Percentiles rank a stretch among this genome's conserved stretches.
Evolutionary conservation across 768 basidiomycete genomes (phyloP).

Genomic region (Pleurotus giganteus): DNA sequence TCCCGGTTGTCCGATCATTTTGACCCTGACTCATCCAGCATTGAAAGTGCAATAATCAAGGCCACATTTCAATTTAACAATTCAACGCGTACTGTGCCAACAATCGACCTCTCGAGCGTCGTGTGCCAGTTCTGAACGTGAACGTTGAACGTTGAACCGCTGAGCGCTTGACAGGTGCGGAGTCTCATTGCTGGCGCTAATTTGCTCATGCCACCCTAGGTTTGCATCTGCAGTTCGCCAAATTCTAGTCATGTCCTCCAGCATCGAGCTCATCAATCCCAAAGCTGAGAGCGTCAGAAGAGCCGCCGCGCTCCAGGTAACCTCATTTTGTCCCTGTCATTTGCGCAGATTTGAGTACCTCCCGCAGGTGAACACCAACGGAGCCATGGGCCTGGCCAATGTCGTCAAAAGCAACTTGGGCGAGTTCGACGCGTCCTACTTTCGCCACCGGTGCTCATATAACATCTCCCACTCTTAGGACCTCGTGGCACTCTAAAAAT

Average conservation of each 20-base stretch:
- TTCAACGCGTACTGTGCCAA: too few relatives aligned
- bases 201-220: too few relatives aligned
- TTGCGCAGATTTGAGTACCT: constrained; percentile 11
- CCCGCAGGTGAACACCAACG: constrained; percentile 81
- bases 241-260: constrained; percentile 50
- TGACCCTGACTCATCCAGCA: too few relatives aligned
- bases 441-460: constrained; percentile 1
- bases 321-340: constrained; percentile 13
- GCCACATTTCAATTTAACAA: too few relatives aligned
- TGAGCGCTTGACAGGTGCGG: too few relatives aligned
- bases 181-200: too few relatives aligned
- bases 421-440: constrained; percentile 31
- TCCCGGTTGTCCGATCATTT: too few relatives aligned
- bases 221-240: background rate
- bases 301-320: constrained; percentile 90
- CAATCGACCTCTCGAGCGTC: too few relatives aligned
- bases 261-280: constrained; percentile 94
- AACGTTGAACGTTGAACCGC: too few relatives aligned
- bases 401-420: constrained; percentile 98
- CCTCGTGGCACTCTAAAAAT: constrained; percentile 98
- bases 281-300: constrained; percentile 92
- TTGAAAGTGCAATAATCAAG: too few relatives aligned
- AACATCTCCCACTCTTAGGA: constrained; percentile 43
- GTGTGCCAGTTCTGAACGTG: too few relatives aligned
- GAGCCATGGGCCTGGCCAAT: constrained; percentile 95